Percentiles rank a stretch among this genome's conserved stretches.
Evolutionary conservation across 805 yeast species (phyloP).

Genomic region (Nakazawaea populi): DNA sequence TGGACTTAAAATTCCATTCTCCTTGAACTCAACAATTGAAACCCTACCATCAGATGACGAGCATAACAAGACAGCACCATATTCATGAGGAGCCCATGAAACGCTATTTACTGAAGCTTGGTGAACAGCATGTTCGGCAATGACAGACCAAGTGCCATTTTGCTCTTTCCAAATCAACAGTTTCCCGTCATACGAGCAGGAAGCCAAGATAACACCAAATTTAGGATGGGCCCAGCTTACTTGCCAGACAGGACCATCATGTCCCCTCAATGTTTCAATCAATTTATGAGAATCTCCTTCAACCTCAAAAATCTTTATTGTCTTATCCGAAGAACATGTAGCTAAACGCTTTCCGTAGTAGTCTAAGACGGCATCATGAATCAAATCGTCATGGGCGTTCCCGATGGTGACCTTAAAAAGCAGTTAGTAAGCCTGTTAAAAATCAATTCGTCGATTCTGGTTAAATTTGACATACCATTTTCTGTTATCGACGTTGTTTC

Average conservation of each 20-base stretch:
- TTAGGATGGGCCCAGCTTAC: constrained; percentile 99
- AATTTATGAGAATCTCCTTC: constrained; percentile 80
- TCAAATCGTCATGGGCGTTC: constrained; percentile 87
- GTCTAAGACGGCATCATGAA: constrained; percentile 95
- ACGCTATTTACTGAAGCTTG: constrained; percentile 93
- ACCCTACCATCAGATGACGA: constrained; percentile 92
- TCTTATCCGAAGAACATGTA: constrained; percentile 92
- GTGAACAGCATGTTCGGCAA: constrained; percentile 83
- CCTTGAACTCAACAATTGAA: constrained; percentile 85
- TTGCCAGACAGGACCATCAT: constrained; percentile 99
- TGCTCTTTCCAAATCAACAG: constrained; percentile 95
- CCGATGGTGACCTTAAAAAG: constrained; percentile 64
- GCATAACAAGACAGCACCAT: constrained; percentile 86
- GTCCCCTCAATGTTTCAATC: constrained; percentile 82
- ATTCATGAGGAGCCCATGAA: constrained; percentile 96
- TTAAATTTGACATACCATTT: neutral
- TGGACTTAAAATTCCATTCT: constrained; percentile 75
- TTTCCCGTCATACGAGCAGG: constrained; percentile 93
- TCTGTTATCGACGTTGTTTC: neutral
- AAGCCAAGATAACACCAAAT: constrained; percentile 90
- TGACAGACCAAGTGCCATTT: constrained; percentile 78
- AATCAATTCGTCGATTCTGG: too few species aligned
- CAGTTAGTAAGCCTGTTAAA: too few species aligned
- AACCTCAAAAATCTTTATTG: constrained; percentile 90
- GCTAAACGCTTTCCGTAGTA: constrained; percentile 95